Conservation (phyloP, 2,329 filamentous ascomycete species). For the Zalaria obscura region DNA sequence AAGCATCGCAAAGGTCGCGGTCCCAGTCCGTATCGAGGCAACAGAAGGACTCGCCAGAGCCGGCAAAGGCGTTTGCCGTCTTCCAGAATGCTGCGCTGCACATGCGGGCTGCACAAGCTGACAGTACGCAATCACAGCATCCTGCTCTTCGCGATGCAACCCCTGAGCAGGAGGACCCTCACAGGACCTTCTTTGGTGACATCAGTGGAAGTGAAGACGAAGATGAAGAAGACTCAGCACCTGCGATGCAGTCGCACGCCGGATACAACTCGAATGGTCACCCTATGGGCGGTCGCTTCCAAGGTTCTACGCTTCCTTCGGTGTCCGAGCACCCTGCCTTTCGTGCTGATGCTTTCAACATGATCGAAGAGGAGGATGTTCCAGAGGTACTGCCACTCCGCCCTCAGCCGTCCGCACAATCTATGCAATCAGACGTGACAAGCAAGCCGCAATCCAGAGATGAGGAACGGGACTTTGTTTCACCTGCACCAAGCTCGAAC, state of each 20-base stretch:
- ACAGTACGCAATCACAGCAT: constrained; percentile 1
- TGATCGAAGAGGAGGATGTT: constrained; percentile 14
- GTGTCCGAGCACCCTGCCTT: constrained; percentile 22
- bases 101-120: constrained; percentile 13
- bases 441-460: constrained; percentile 6
- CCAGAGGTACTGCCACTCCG: constrained; percentile 7
- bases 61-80: constrained; percentile 23
- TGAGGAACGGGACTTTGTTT: constrained; percentile 40
- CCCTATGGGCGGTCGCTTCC: constrained; percentile 13
- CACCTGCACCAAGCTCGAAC: constrained; percentile 62
- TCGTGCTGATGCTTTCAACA: constrained; percentile 11
- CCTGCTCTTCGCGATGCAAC: constrained; percentile 5
- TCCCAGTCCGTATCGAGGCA: constrained; percentile 1
- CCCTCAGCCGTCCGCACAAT: constrained; percentile 7
- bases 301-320: constrained; percentile 15
- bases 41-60: not conserved
- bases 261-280: not conserved
- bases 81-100: constrained; percentile 31
- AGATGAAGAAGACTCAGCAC: constrained; percentile 15
- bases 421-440: constrained; percentile 8
- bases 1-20: constrained; percentile 4
- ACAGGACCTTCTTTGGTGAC: constrained; percentile 24
- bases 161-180: constrained; percentile 14
- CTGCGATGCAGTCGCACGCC: constrained; percentile 8
- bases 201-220: constrained; percentile 25